Evolutionary conservation across 371 early-diverging fungal species (phyloP), one percentile per base, ranked within the genome.

Genomic region (Syncephalis fuscata): DNA sequence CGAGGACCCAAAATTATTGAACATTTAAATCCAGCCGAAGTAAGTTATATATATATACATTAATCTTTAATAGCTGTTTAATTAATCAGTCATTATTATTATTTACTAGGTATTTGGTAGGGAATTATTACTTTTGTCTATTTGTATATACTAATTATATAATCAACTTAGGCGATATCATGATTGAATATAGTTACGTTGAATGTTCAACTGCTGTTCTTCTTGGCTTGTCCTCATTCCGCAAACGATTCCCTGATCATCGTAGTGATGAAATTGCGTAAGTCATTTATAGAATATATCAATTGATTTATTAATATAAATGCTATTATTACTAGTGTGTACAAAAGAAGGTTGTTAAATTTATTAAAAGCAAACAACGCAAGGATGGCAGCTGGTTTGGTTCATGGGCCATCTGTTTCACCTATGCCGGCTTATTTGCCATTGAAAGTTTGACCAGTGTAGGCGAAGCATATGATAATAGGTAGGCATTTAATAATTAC

Each of bases 181-280:
- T 97, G 97, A 79, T 85, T 25, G 97, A 95, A 66, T 94, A 97
- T 68, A 70, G 74, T 46, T 97, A 97, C 62, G 87, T 91, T 8
- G 97, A 97, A 61, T 97, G 97, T 66, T 88, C 97, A 3, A 92
- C 96, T 1, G 83, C 92, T 21, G 88, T 83, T 9, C 65, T 95
- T 25, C 78, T 89, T 26, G 91, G 84, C 10, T 66, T 96, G 44
- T 63, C 79, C 3, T 69, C 74, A 8, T 96, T 93, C 67, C 56
- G 66, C 20, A 74, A 84, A 51, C 59, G 68, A 27, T 77, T 75
- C 52, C 91, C 94, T 4, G 73, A 78, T 21, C 86, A 96, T 64
- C 80, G 91, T 15, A 54, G 69, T 19, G 68, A 66, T 8, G 85
- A 94, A 50, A 90, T 94, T 54, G 76, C 83, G 60, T 68, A 71